Conservation (phyloP, 306 rosid species). For the Pyrus communis region DNA sequence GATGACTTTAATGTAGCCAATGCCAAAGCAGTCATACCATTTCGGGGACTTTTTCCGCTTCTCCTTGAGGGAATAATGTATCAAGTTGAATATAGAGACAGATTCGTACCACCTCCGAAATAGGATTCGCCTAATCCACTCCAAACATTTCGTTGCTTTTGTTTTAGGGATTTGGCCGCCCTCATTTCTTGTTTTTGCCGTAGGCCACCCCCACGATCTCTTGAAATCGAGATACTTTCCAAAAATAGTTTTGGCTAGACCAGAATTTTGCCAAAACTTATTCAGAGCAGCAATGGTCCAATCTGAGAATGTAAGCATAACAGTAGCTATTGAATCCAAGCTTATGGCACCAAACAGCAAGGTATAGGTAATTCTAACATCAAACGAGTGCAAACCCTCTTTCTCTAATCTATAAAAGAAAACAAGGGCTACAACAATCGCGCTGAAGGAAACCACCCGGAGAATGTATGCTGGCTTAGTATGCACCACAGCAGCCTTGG, state of each 20-base stretch:
- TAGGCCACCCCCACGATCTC: slow-evolving; percentile 5
- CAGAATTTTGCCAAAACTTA: not conserved
- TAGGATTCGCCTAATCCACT: not conserved
- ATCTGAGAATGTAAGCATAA: slow-evolving; percentile 35
- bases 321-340: slow-evolving; percentile 23
- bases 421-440: slow-evolving; percentile 12
- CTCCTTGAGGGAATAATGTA: slow-evolving; percentile 19
- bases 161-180: not conserved
- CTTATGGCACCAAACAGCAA: slow-evolving; percentile 39
- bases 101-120: slow-evolving; percentile 40
- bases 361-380: slow-evolving; percentile 24
- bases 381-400: slow-evolving; percentile 1
- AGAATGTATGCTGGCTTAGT: not conserved
- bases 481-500: slow-evolving; percentile 27
- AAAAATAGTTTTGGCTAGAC: not conserved
- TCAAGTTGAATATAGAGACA: slow-evolving; percentile 23
- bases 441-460: slow-evolving; percentile 11
- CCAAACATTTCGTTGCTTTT: not conserved
- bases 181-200: not conserved
- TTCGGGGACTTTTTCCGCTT: not conserved
- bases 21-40: not conserved
- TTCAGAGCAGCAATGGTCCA: slow-evolving; percentile 6
- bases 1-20: not conserved
- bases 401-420: slow-evolving; percentile 17
- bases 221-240: not conserved